phyloP scores from a whole-genome alignment of 2,329 filamentous ascomycete genomes.

The Calonectria ilicicola region DNA sequence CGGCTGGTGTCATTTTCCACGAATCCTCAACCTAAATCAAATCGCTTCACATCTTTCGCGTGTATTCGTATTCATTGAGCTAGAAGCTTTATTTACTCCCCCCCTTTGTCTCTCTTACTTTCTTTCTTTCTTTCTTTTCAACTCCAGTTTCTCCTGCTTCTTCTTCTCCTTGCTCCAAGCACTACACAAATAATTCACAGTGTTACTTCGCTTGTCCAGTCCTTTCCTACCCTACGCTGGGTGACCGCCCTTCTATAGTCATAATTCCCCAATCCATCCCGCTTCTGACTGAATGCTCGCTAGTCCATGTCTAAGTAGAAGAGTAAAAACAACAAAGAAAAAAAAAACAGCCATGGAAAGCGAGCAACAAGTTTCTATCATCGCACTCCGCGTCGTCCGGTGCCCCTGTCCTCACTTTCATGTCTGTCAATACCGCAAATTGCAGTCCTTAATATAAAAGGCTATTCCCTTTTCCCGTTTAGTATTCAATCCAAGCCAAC shows the following conservation, averaged over 20 bases:
- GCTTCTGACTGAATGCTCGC: slow-evolving; percentile 27
- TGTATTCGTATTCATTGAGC: background rate
- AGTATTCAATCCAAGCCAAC: slow-evolving; percentile 15
- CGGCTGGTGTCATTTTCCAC: background rate
- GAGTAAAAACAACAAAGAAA: slow-evolving; percentile 31
- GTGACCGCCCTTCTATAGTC: slow-evolving; percentile 40
- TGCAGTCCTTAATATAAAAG: background rate
- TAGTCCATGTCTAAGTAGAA: slow-evolving; percentile 39
- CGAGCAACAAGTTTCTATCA: slow-evolving; percentile 27
- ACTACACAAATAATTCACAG: background rate
- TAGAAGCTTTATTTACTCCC: background rate
- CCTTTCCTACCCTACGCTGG: slow-evolving; percentile 17
- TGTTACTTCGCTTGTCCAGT: background rate
- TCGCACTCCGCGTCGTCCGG: slow-evolving; percentile 22
- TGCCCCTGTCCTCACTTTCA: background rate
- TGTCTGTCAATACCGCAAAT: background rate
- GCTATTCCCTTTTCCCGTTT: background rate
- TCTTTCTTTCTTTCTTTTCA: no score
- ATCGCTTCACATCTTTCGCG: background rate
- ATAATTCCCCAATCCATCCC: slow-evolving; percentile 32
- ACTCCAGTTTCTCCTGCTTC: background rate
- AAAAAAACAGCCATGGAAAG: slow-evolving; percentile 5
- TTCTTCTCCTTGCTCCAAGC: background rate
- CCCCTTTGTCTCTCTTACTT: background rate
- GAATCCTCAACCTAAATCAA: background rate